Base-by-base conservation (phyloP, 2,329 filamentous ascomycete species). In the Trichophyton mentagrophytes region DNA sequence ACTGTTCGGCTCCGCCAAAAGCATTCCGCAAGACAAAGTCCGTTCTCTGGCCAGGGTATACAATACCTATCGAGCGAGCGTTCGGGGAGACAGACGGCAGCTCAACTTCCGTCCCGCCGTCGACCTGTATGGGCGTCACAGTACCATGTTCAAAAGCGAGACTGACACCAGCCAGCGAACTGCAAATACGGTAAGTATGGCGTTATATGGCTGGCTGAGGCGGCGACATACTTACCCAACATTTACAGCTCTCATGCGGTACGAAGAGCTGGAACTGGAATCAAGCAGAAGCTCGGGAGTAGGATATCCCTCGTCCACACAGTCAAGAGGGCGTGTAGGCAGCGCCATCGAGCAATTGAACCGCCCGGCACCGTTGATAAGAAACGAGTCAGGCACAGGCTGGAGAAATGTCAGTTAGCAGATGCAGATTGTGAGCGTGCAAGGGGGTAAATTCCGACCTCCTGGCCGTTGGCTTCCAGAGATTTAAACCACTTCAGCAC, bases 321-420 rank as follows among this genome's bases (percentile, higher is more conserved):
- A 81, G 61, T 80, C 72, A 2, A 80, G 64, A 2, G 77, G 77
- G 3, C 73, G 68, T 17, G 75, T 75, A 58, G 75, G 74, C 0
- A 77, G 71, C 15, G 76, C 76, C 72, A 73, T 75, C 0, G 72
- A 72, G 64, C 78, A 80, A 22, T 75, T 67, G 60, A 78, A 81
- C 5, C 64, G 62, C 1, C 79, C 79, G 3, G 65, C 65, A 20
- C 78, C 78, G 63, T 80, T 80, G 30, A 81, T 65, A 0, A 80
- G 63, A 1, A 80, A 62, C 0, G 76, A 79, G 59, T 79, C 77
- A 1, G 79, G 78, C 7, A 77, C 74, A 2, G 78, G 78, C 76
- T 57, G 40, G 5, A 42, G 5, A 42, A 13, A 42, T n/a, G 33
- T 17, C 4, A 17, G 6, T 7, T 42, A 17, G 1, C 40, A 33